Conservation (phyloP, 73 alveolate species). For the Chromera velia region DNA sequence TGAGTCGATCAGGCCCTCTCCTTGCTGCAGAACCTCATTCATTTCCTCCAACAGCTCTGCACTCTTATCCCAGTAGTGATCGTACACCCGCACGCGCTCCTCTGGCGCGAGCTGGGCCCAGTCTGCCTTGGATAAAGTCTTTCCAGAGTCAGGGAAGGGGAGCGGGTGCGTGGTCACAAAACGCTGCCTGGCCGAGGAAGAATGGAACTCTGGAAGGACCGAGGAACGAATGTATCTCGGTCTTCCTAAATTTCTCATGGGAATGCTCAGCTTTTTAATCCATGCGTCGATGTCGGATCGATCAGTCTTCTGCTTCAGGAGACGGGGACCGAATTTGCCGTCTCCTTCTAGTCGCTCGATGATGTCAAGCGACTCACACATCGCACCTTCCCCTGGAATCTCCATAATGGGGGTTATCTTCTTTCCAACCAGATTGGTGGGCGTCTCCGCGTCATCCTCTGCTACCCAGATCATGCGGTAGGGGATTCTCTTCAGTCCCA, state of each 20-base stretch:
- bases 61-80: background rate
- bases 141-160: background rate
- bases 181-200: background rate
- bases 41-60: background rate
- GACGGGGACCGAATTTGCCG: background rate
- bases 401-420: slow-evolving; percentile 21
- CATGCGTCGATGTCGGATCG: background rate
- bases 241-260: background rate
- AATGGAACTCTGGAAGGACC: background rate
- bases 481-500: background rate
- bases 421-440: slow-evolving; percentile 7
- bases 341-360: slow-evolving; percentile 6
- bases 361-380: slow-evolving; percentile 19
- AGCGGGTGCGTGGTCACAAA: background rate
- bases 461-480: slow-evolving; percentile 2
- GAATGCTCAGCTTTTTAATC: background rate
- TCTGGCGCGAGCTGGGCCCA: background rate
- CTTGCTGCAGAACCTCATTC: background rate
- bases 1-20: background rate
- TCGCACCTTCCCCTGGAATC: slow-evolving; percentile 6
- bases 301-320: background rate
- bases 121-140: background rate
- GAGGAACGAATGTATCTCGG: slow-evolving; percentile 3
- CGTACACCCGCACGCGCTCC: background rate
- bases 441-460: slow-evolving; percentile 22